These are phyloP conservation scores for Laburnicola sp. DNA, from an alignment of 2,329 filamentous ascomycete genomes.

Conservation along the genomic window DNA sequence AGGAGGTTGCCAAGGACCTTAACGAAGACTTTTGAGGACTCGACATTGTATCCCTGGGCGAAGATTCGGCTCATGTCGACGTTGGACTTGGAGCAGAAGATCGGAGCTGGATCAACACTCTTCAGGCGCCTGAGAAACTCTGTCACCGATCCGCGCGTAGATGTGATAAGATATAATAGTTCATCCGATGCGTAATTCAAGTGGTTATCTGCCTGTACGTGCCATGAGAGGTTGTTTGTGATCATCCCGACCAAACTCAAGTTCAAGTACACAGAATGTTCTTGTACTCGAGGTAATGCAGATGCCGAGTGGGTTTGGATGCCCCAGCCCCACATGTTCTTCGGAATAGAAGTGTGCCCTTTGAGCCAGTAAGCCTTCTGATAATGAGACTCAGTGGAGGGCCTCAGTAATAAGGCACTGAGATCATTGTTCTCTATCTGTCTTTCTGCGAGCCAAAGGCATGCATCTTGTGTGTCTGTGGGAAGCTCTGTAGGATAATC, in stretches of 20 bases:
- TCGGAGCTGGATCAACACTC: slow-evolving; percentile 1
- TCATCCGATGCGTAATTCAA: neutral
- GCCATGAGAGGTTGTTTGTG: slow-evolving; percentile 1
- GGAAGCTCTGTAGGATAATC: slow-evolving; percentile 11
- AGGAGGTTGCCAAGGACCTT: neutral
- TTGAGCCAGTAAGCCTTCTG: slow-evolving; percentile 8
- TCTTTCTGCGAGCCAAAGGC: slow-evolving; percentile 11
- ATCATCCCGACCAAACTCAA: slow-evolving; percentile 6
- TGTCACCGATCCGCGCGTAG: neutral
- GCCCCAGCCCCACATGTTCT: slow-evolving; percentile 14
- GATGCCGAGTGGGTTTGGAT: slow-evolving; percentile 6
- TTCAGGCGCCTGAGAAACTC: slow-evolving; percentile 3
- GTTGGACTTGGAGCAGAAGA: neutral
- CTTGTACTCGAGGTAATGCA: neutral
- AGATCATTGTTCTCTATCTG: slow-evolving; percentile 8
- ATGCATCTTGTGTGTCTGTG: slow-evolving; percentile 10
- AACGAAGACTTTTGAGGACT: neutral
- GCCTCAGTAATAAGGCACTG: slow-evolving; percentile 10
- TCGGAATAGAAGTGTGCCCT: slow-evolving; percentile 5
- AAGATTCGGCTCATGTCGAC: neutral
- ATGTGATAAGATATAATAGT: neutral
- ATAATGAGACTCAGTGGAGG: slow-evolving; percentile 5
- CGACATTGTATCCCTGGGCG: neutral
- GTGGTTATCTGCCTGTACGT: neutral
- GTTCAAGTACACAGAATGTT: slow-evolving; percentile 2